Evolutionary conservation across 2,329 filamentous ascomycete genomes (phyloP).

Genomic region (Pseudogymnoascus sp.): DNA sequence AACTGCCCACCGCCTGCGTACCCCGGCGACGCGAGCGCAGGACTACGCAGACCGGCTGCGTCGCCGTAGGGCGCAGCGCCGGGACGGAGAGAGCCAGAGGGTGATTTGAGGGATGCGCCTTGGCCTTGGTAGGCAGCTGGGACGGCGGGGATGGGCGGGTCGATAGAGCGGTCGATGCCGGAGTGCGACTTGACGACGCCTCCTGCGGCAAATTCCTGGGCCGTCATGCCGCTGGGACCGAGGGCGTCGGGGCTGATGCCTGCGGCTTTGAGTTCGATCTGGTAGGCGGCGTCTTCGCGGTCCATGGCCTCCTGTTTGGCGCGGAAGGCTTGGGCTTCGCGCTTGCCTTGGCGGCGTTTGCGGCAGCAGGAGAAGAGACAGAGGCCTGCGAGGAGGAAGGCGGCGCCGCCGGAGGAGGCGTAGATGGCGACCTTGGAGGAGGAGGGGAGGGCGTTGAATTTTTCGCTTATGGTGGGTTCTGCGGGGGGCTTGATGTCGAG

Average conservation of each 20-base stretch:
- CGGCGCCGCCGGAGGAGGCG: slow-evolving; percentile 38
- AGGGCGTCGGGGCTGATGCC: not conserved
- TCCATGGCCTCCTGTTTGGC: slow-evolving; percentile 23
- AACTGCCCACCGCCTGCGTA: not conserved
- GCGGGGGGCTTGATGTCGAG: slow-evolving; percentile 26
- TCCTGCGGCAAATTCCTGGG: not conserved
- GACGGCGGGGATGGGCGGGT: not conserved
- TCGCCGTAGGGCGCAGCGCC: not conserved
- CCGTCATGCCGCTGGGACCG: not conserved
- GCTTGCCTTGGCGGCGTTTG: slow-evolving; percentile 43
- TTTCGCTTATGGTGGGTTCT: slow-evolving; percentile 40
- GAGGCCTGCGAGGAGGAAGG: slow-evolving; percentile 33
- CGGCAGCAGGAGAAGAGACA: slow-evolving; percentile 46
- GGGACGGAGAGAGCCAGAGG: not conserved
- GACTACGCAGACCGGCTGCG: not conserved
- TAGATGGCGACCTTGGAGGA: slow-evolving; percentile 46
- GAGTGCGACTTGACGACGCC: not conserved
- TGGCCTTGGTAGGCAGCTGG: not conserved
- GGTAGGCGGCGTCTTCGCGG: slow-evolving; percentile 20
- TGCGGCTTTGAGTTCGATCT: slow-evolving; percentile 19
- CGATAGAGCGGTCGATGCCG: not conserved
- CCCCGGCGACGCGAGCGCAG: not conserved
- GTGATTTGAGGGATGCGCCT: not conserved
- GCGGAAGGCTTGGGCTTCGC: slow-evolving; percentile 38
- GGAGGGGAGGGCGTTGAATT: slow-evolving; percentile 44